These are phyloP conservation scores for Truncatella angustata DNA, from an alignment of 2,329 filamentous ascomycete species.

Conservation along the genomic window DNA sequence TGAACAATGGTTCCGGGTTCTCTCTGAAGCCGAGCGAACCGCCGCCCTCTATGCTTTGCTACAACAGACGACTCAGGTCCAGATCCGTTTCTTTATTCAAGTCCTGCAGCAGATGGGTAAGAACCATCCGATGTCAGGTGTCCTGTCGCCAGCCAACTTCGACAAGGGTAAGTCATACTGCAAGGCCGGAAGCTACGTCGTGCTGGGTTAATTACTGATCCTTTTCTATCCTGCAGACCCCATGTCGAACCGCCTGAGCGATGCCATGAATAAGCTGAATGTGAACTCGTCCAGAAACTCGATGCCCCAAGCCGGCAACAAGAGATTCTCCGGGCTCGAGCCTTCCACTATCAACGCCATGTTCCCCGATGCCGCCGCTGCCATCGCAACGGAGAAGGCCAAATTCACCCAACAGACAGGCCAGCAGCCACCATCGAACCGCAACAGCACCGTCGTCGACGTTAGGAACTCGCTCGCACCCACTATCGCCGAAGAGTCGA, in stretches of 20 bases:
- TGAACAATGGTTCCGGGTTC: constrained; percentile 97
- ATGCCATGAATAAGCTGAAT: constrained; percentile 94
- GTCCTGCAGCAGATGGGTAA: constrained; percentile 99
- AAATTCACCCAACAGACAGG: constrained; percentile 96
- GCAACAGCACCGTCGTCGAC: constrained; percentile 82
- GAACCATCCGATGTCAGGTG: constrained; percentile 93
- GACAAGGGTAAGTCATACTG: constrained; percentile 73
- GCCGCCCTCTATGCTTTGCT: constrained; percentile 92
- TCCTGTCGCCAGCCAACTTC: constrained; percentile 91
- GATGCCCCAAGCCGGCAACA: constrained; percentile 73
- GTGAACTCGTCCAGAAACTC: constrained; percentile 87
- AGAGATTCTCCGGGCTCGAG: constrained; percentile 93
- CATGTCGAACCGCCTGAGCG: constrained; percentile 92
- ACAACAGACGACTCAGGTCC: constrained; percentile 97
- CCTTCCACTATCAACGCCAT: constrained; percentile 94
- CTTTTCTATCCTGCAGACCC: constrained; percentile 62
- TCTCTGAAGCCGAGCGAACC: constrained; percentile 94
- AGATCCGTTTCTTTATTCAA: constrained; percentile 99
- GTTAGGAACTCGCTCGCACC: constrained; percentile 73
- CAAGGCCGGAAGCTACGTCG: background rate
- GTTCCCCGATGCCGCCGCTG: constrained; percentile 97
- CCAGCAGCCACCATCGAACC: constrained; percentile 83
- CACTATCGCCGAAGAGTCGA: constrained; percentile 68
- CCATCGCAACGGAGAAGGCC: constrained; percentile 97
- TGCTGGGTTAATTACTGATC: constrained; percentile 7